Base-by-base conservation (phyloP, 2,329 filamentous ascomycete species). In the Xylariomycetidae sp. region DNA sequence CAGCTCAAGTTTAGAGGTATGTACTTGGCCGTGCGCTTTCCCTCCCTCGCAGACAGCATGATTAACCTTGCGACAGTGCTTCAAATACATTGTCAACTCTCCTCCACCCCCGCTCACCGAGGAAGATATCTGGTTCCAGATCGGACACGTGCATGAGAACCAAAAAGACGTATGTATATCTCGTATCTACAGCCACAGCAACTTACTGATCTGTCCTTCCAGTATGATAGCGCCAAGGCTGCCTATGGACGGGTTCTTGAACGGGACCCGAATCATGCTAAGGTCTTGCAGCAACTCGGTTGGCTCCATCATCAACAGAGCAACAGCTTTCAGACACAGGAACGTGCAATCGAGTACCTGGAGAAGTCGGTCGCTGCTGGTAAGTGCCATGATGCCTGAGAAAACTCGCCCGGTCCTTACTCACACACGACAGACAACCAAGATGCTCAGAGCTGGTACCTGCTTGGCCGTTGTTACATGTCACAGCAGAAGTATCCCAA, bases 101-200 rank as follows among this genome's bases (percentile, higher is more conserved):
- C 90, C 92, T 18, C 92, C 92, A 3, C 81, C 86, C 4, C 92
- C 92, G 3, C 63, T 98, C 49, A 95, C 89, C 0, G 89, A 96
- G 59, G 90, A 96, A 60, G 92, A 98, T 51, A 98, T 98, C 40
- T 96, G 90, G 90, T 98, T 98, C 68, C 92, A 98, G 61, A 96
- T 98, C 54, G 92, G 92, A 17, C 92, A 98, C 59, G 92, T 98
- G 31, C 89, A 98, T 53, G 92, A 98, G 58, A 92, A 96, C 54
- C 90, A 96, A 61, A 96, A 96, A 72, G 92, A 98, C 54, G 89
- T 95, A 71, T 65, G 87, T 72, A 26, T 9, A 17, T 19, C 25
- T 13, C 9, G 25, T 20, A n/a, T 19, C 53, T 64, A 32, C 25
- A 15, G 14, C 17, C 6, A 17, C 12, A 13, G 15, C 25, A 23